Percentiles rank a stretch among this genome's conserved stretches.
phyloP scores from a whole-genome alignment of 2,329 filamentous ascomycete genomes.

The Aspergillus pseudoviridinutans region DNA sequence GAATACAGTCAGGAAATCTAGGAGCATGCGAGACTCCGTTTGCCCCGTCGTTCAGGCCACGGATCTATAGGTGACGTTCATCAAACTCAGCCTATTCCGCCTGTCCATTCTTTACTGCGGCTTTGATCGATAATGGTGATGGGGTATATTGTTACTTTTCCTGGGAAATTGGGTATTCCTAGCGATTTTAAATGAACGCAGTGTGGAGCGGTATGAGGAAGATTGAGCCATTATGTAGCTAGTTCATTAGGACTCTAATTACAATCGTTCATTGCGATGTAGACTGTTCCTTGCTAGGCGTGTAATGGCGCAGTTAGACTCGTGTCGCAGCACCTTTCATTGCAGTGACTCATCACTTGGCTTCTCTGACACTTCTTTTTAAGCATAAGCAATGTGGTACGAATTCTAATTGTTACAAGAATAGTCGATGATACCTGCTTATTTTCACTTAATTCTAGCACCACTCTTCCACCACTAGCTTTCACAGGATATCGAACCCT shows the following conservation, averaged over 20 bases:
- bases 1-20: conserved; percentile 20
- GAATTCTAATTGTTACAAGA: not conserved
- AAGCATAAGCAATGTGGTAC: not conserved
- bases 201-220: not conserved
- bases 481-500: not conserved
- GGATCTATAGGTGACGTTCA: conserved; percentile 1
- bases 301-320: not conserved
- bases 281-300: not conserved
- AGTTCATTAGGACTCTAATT: not conserved
- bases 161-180: not conserved
- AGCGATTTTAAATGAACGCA: not conserved
- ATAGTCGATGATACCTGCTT: too few relatives aligned
- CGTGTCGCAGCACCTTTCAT: not conserved
- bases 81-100: not conserved
- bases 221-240: not conserved
- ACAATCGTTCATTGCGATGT: not conserved
- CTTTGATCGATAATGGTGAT: not conserved
- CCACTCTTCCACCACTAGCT: not conserved
- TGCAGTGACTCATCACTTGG: not conserved
- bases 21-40: conserved; percentile 20
- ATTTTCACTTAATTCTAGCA: not conserved
- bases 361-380: not conserved
- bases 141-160: not conserved
- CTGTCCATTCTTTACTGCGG: not conserved
- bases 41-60: conserved; percentile 9